Base-by-base conservation (phyloP, 1,284 basidiomycete genomes). In the Takashimella koratensis region DNA sequence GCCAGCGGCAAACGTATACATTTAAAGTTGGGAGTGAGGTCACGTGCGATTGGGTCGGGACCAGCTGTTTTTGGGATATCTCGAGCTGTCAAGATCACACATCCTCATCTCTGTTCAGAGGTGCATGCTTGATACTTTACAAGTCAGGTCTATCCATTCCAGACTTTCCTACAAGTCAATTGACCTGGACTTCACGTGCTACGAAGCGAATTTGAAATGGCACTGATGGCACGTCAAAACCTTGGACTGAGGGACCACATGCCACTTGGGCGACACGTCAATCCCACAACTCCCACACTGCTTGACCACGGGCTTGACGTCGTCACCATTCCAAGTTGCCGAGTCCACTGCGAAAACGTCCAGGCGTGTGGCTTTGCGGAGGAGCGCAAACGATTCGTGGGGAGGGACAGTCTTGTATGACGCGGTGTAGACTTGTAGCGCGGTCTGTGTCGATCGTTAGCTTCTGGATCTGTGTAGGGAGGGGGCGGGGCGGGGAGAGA, bases 291-390 rank as follows among this genome's bases (percentile, higher is more conserved):
- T 21, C 4, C 26, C 46, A 54, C 74, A 76, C 21, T 16, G 3
- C 41, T 52, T 44, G 6, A 40, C 44, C 3, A 39, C 26, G 43
- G 22, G 23, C 36, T 25, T 42, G 23, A 43, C 26, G 16, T 52
- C 41, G 6, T 16, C 30, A 30, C 22, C 40, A 36, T 36, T 36
- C 16, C 16, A 16, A 22, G 22, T 13, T 5, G 30, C 43, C 41
- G 49, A 22, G 19, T 59, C 55, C 3, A 64, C 25, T 10, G 51
- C 43, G 27, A 88, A 79, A 23, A 78, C 77, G 70, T 94, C 90
- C 19, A 94, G 79, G 10, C 89, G 83, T 25, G 82, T 83, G 6
- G 90, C 90, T 74, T 94, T 93, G 53, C 90, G 86, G 40, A 94
- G 80, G 11, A 93, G 80, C 2, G 84, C 87, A 69, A 93, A 90